Conservation (phyloP, 306 rosid species). For the Gastrolobium villosum region DNA sequence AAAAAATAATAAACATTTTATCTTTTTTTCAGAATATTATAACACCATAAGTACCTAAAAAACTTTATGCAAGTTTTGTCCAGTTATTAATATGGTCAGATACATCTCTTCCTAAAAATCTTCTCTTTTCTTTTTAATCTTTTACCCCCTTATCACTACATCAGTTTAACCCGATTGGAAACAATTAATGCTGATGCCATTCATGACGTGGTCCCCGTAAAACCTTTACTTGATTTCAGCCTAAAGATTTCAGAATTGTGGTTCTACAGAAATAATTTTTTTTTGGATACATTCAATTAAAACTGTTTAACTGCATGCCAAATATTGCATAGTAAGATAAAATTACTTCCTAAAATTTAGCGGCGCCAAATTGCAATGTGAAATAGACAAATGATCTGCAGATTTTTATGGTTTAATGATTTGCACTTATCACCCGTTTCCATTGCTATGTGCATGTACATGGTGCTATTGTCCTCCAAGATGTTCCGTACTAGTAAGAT, state of each 20-base stretch:
- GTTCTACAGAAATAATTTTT: neutral
- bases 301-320: constrained; percentile 34
- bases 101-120: constrained; percentile 34
- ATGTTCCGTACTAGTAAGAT: constrained; percentile 17
- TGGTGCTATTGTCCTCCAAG: neutral
- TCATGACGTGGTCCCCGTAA: constrained; percentile 50
- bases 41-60: neutral
- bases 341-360: constrained; percentile 42
- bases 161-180: constrained; percentile 49
- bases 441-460: neutral
- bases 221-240: constrained; percentile 45
- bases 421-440: neutral
- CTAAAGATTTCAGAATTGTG: constrained; percentile 6
- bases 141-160: constrained; percentile 46
- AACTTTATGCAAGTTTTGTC: constrained; percentile 10
- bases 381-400: constrained; percentile 3
- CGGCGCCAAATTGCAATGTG: constrained; percentile 16
- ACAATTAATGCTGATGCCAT: constrained; percentile 56
- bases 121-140: constrained; percentile 29
- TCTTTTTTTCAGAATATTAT: neutral
- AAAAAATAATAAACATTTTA: neutral
- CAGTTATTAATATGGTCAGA: constrained; percentile 36
- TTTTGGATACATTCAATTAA: constrained; percentile 19
- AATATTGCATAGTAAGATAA: constrained; percentile 11
- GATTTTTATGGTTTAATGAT: constrained; percentile 32